Evolutionary conservation across 2,329 filamentous ascomycete genomes (phyloP).

Genomic region (Penicillium corylophilum): DNA sequence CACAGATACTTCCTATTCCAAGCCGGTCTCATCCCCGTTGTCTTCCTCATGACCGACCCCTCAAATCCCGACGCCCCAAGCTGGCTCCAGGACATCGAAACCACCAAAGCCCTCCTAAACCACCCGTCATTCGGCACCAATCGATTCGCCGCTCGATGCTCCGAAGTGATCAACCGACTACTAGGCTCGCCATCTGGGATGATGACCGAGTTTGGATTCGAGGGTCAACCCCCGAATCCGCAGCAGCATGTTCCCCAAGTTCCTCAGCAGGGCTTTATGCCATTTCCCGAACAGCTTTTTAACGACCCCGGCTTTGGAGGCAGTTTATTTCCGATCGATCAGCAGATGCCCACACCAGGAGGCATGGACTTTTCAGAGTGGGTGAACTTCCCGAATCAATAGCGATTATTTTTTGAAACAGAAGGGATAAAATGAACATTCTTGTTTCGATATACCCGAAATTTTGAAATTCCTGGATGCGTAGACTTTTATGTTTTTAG

Average conservation of each 20-base stretch:
- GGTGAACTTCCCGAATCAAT: constrained; percentile 34
- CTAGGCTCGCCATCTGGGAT: constrained; percentile 30
- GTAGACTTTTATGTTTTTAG: not conserved
- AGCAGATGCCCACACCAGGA: constrained; percentile 26
- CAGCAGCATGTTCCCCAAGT: constrained; percentile 15
- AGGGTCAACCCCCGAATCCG: constrained; percentile 7
- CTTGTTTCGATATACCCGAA: not conserved
- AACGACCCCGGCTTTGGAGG: constrained; percentile 34
- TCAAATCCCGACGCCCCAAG: constrained; percentile 35
- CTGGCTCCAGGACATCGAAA: constrained; percentile 42
- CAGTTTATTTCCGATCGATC: constrained; percentile 36
- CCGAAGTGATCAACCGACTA: constrained; percentile 41
- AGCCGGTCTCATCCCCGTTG: constrained; percentile 45
- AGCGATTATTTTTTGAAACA: not conserved
- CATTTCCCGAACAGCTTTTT: constrained; percentile 40
- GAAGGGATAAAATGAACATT: constrained; percentile 2
- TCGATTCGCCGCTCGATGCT: constrained; percentile 40
- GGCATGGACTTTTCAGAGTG: constrained; percentile 43
- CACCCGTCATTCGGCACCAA: constrained; percentile 41
- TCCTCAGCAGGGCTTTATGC: constrained; percentile 33
- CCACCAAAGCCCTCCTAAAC: constrained; percentile 41
- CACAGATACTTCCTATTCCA: constrained; percentile 47
- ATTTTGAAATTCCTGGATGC: not conserved
- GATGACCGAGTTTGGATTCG: constrained; percentile 7
- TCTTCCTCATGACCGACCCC: constrained; percentile 45